These are phyloP conservation scores for Pleurotus tuber-regium DNA, from an alignment of 768 basidiomycete species.

Conservation along the genomic window DNA sequence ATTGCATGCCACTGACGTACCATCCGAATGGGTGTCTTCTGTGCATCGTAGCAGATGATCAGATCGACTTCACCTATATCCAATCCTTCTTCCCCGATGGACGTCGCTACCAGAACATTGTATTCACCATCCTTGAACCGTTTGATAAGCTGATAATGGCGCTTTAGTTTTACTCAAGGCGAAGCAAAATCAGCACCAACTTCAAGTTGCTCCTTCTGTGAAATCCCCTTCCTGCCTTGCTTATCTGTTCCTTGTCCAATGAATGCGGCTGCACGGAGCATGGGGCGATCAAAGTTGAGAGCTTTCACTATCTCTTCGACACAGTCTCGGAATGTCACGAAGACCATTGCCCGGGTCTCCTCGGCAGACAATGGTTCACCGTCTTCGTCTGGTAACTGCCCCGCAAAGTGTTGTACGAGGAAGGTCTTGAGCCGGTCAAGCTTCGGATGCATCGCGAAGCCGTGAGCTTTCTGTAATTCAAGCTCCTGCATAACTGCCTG, in stretches of 20 bases:
- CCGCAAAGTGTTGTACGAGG: conserved; percentile 76
- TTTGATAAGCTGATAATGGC: conserved; percentile 62
- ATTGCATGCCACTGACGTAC: conserved; percentile 40
- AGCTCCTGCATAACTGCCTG: conserved; percentile 67
- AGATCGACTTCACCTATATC: conserved; percentile 98
- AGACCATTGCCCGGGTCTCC: conserved; percentile 88
- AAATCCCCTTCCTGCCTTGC: conserved; percentile 82
- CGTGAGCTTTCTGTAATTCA: conserved; percentile 50
- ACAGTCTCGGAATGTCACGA: conserved; percentile 84
- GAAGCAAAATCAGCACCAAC: conserved; percentile 39
- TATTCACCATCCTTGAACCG: conserved; percentile 84
- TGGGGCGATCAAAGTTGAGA: conserved; percentile 70
- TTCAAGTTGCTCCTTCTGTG: conserved; percentile 89
- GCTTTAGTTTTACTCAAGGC: too few species aligned
- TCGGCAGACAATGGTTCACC: conserved; percentile 33
- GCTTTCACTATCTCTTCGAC: conserved; percentile 89
- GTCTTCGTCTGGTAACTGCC: conserved; percentile 41
- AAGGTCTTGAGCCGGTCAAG: conserved; percentile 80
- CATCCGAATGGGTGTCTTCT: conserved; percentile 96
- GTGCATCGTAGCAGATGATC: conserved; percentile 94
- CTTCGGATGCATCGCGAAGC: conserved; percentile 81
- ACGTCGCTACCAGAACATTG: conserved; percentile 94
- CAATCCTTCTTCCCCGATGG: conserved; percentile 96
- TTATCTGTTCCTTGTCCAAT: conserved; percentile 90
- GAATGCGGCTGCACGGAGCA: conserved; percentile 82